Percentiles rank a stretch among this genome's conserved stretches.
These are phyloP conservation scores for Primulina tabacum DNA, from an alignment of 257 asterid genomes.

Conservation along the genomic window DNA sequence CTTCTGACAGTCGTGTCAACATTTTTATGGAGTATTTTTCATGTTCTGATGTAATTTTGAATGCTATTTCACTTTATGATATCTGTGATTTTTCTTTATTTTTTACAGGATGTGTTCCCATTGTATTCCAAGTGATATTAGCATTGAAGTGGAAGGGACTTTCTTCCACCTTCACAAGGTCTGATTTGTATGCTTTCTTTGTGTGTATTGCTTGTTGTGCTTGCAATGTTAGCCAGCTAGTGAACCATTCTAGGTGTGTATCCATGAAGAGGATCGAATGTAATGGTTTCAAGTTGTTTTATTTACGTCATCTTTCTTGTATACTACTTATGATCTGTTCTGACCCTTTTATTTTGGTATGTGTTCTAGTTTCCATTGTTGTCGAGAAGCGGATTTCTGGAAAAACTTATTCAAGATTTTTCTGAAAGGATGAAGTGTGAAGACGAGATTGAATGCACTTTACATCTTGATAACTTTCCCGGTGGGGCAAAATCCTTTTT, in stretches of 20 bases:
- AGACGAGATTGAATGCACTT: slow-evolving; percentile 17
- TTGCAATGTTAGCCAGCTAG: background rate
- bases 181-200: background rate
- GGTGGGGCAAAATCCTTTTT: slow-evolving; percentile 48
- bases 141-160: slow-evolving; percentile 42
- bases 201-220: background rate
- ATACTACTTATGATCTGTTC: background rate
- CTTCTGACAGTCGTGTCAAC: too few species aligned
- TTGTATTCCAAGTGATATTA: slow-evolving; percentile 53
- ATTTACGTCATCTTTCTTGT: background rate
- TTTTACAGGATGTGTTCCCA: slow-evolving; percentile 47
- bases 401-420: slow-evolving; percentile 30
- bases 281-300: background rate
- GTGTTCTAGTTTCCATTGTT: slow-evolving; percentile 45
- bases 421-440: slow-evolving; percentile 14
- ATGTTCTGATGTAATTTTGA: background rate
- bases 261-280: background rate
- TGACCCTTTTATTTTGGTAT: background rate
- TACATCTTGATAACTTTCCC: slow-evolving; percentile 40
- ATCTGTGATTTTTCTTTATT: slow-evolving; percentile 1
- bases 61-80: too few species aligned
- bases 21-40: background rate
- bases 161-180: slow-evolving; percentile 67
- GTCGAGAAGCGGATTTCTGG: slow-evolving; percentile 40
- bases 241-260: background rate